Evolutionary conservation across 495 filamentous ascomycete genomes (phyloP).

Genomic region (Hypoxylon cercidicola): DNA sequence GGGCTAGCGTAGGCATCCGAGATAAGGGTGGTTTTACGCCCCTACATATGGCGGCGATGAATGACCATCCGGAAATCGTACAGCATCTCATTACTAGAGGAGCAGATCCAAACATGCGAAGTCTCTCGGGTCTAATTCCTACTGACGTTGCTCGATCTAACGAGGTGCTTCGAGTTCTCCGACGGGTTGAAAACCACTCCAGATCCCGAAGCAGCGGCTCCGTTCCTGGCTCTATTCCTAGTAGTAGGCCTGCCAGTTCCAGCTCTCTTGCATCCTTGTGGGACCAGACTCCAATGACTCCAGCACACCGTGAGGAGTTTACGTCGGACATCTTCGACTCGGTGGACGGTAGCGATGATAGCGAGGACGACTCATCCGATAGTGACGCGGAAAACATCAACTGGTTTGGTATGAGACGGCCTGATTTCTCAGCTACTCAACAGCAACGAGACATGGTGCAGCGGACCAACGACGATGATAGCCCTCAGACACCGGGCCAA

Average conservation of each 20-base stretch:
- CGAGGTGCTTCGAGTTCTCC: slow-evolving; percentile 64
- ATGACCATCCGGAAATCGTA: slow-evolving; percentile 78
- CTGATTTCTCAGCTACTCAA: slow-evolving; percentile 44
- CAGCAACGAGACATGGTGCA: slow-evolving; percentile 29
- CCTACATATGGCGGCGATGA: slow-evolving; percentile 85
- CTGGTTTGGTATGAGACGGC: slow-evolving; percentile 53
- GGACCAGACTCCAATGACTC: slow-evolving; percentile 60
- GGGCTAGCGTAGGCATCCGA: slow-evolving; percentile 77
- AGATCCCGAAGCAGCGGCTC: slow-evolving; percentile 62
- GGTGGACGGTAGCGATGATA: slow-evolving; percentile 51
- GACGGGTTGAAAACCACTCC: slow-evolving; percentile 66
- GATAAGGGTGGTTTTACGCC: slow-evolving; percentile 86
- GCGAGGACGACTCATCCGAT: slow-evolving; percentile 54
- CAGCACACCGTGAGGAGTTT: slow-evolving; percentile 48
- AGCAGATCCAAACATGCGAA: slow-evolving; percentile 76
- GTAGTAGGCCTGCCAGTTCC: slow-evolving; percentile 74
- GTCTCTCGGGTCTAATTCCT: slow-evolving; percentile 74
- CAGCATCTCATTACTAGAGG: slow-evolving; percentile 76
- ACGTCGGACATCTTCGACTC: slow-evolving; percentile 46
- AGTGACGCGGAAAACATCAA: slow-evolving; percentile 50
- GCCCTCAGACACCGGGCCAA: slow-evolving; percentile 65
- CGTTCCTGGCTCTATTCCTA: slow-evolving; percentile 56
- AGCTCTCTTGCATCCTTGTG: slow-evolving; percentile 72
- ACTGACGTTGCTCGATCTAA: slow-evolving; percentile 75
- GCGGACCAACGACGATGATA: slow-evolving; percentile 44